These are phyloP conservation scores for Plasmodium ovale DNA, from an alignment of 169 alveolate genomes.

Conservation along the genomic window DNA sequence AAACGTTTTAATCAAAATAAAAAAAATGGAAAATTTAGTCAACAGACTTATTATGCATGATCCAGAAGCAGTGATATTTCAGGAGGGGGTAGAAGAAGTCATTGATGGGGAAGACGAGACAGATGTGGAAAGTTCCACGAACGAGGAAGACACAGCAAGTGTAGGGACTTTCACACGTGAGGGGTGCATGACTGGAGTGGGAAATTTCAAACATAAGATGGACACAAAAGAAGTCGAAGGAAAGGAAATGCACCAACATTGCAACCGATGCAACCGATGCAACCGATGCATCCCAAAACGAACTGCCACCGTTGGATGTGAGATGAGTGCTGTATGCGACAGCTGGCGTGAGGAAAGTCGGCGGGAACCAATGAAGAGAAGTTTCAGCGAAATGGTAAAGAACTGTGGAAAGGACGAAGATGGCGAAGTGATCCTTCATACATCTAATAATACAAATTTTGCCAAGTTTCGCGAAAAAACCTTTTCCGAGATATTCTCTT, in stretches of 20 bases:
- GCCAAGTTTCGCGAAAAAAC: constrained; percentile 10
- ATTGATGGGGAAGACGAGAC: neutral
- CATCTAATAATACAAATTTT: neutral
- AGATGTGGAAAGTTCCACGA: neutral
- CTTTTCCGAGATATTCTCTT: constrained; percentile 43
- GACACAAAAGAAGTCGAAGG: too few relatives aligned
- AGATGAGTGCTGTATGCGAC: too few relatives aligned
- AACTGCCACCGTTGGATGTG: too few relatives aligned
- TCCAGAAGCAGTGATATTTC: constrained; percentile 10
- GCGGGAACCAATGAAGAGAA: constrained; percentile 33
- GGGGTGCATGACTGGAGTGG: neutral
- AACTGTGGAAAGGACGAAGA: neutral
- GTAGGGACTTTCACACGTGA: too few relatives aligned
- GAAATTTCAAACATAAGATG: too few relatives aligned
- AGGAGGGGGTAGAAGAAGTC: neutral
- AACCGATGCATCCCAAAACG: too few relatives aligned
- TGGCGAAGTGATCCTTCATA: neutral
- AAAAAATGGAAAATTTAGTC: constrained; percentile 57
- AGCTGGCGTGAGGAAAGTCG: too few relatives aligned
- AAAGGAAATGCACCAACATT: too few relatives aligned
- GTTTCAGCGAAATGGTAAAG: constrained; percentile 5
- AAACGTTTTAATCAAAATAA: constrained; percentile 32
- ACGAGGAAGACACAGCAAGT: neutral
- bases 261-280: too few relatives aligned
- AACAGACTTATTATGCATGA: constrained; percentile 35